Percentiles rank a stretch among this genome's conserved stretches.
Evolutionary conservation across 148 eudicot species (phyloP).

Genomic region (Heliamphora exappendiculata): DNA sequence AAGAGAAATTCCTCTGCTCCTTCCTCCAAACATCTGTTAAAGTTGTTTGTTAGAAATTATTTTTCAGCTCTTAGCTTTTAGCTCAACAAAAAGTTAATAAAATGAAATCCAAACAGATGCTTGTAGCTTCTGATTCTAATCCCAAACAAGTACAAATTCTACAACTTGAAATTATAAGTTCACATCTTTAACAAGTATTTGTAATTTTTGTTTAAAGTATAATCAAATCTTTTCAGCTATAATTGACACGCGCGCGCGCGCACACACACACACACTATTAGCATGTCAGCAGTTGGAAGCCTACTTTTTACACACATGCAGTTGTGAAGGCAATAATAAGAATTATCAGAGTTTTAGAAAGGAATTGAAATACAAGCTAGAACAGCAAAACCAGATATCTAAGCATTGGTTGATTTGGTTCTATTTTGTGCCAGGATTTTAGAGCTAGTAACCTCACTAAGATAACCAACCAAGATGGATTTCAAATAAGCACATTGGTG

Average conservation of each 20-base stretch:
- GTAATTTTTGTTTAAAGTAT: too few species aligned
- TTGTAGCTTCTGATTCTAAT: too few species aligned
- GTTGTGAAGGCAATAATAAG: too few species aligned
- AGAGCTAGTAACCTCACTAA: neutral
- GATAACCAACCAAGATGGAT: neutral
- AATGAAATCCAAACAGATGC: too few species aligned
- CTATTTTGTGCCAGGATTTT: neutral
- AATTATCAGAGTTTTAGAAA: neutral
- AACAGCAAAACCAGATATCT: neutral
- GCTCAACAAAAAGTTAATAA: too few species aligned
- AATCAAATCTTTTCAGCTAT: too few species aligned
- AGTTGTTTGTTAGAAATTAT: too few species aligned
- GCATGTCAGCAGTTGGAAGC: neutral
- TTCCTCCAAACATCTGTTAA: conserved; percentile 47
- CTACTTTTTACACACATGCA: neutral
- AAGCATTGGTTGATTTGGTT: neutral
- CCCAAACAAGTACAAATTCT: too few species aligned
- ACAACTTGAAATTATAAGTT: too few species aligned
- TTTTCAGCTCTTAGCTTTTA: too few species aligned
- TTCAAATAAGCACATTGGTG: neutral
- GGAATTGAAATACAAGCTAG: neutral
- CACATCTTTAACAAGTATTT: too few species aligned
- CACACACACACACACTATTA: neutral
- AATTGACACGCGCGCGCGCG: too few species aligned
- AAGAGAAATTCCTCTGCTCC: conserved; percentile 59